Evolutionary conservation across 257 asterid genomes (phyloP).

Genomic region (Craterostigma plantagineum): DNA sequence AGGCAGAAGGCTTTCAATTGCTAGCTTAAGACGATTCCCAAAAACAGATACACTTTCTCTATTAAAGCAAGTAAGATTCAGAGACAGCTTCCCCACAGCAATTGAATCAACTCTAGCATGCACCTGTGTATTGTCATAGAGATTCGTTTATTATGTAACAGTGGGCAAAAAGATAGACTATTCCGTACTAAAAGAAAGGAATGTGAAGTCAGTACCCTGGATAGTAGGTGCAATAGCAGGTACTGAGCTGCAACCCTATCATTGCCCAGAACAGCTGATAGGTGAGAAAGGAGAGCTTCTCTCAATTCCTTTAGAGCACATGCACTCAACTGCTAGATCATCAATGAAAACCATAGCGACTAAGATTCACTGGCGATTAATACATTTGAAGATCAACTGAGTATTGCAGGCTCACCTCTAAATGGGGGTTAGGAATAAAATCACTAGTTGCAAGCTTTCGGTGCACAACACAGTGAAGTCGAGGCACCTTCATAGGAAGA

Average conservation of each 20-base stretch:
- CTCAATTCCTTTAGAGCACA: slow-evolving; percentile 37
- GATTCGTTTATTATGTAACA: not conserved
- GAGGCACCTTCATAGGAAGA: slow-evolving; percentile 50
- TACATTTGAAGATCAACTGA: not conserved
- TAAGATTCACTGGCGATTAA: not conserved
- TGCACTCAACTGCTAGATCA: slow-evolving; percentile 34
- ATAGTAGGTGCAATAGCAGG: slow-evolving; percentile 67
- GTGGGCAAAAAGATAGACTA: not conserved
- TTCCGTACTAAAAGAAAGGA: not conserved
- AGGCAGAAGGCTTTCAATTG: slow-evolving; percentile 47
- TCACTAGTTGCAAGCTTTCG: slow-evolving; percentile 50
- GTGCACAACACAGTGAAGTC: slow-evolving; percentile 64
- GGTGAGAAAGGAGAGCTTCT: slow-evolving; percentile 54
- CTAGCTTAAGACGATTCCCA: slow-evolving; percentile 32
- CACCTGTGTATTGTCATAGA: slow-evolving; percentile 28
- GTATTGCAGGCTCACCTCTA: slow-evolving; percentile 33
- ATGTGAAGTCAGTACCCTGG: slow-evolving; percentile 30
- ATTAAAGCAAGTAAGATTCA: slow-evolving; percentile 61
- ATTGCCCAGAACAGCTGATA: slow-evolving; percentile 61
- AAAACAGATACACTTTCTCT: slow-evolving; percentile 49
- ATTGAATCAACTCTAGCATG: slow-evolving; percentile 53
- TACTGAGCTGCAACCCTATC: slow-evolving; percentile 78
- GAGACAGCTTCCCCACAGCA: slow-evolving; percentile 77
- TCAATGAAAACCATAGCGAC: not conserved
- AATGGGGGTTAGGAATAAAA: slow-evolving; percentile 29